Evolutionary conservation across 148 eudicot genomes (phyloP), one percentile per base, ranked within the genome.

Genomic region (Arbutus unedo): DNA sequence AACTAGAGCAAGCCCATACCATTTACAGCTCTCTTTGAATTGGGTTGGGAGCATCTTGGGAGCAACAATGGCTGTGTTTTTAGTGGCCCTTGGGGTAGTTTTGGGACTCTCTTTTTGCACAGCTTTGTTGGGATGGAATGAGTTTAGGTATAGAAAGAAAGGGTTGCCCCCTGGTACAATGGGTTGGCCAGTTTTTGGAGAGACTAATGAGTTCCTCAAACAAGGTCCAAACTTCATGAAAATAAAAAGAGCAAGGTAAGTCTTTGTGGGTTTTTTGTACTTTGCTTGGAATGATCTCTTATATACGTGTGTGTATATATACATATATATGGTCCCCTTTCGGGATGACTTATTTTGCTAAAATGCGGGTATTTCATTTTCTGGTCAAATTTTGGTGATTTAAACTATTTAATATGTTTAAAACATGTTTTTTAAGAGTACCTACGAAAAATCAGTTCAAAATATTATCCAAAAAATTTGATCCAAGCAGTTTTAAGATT

Each of bases 111-210:
- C 83, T 81, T 50, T 89, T 50, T 79, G 90, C 76, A 80, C 92
- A 25, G 93, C 91, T 50, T 78, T 96, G 78, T 86, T 96, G 82
- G 91, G 90, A 85, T 96, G 99, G 98, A 96, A 94, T 87, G 94
- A 93, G 64, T 83, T 96, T 13, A 89, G 87, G 80, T 96, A 91
- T 85, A 88, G 89, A 85, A 93, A 89, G 87, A 93, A 91, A 87
- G 93, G 94, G 2, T 83, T 96, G 80, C 98, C 99, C 1, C 99
- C 99, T 43, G 99, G 99, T n/a, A 96, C 98, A 38, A 96, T 96
- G 99, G 99, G 99, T 72, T 96, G 98, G 98, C 98, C 98, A 47
- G 78, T 96, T 59, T 92, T 96, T 85, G 98, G 98, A 77, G 98
- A 96, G 81, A 96, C 98, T 56, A 91, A 94, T 71, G 97, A 96